Evolutionary conservation across 148 eudicot genomes (phyloP).

Genomic region (Cornus suecica): DNA sequence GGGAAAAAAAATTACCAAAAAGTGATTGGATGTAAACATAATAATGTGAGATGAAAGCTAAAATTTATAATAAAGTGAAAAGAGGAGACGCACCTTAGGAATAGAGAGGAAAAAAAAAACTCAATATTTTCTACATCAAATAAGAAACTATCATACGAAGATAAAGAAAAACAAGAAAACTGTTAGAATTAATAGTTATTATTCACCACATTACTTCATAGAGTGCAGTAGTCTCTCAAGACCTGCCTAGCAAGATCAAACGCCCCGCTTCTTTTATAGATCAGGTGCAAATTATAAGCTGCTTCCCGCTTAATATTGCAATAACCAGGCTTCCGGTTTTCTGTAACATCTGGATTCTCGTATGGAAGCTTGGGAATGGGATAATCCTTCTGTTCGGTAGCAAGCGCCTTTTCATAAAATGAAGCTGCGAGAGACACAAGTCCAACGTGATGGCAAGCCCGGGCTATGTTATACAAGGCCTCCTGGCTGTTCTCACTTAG

Average conservation of each 20-base stretch:
- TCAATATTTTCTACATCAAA: too few relatives aligned
- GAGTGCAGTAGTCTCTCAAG: conserved; percentile 47
- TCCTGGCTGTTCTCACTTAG: conserved; percentile 80
- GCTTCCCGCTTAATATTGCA: conserved; percentile 80
- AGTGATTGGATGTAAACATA: too few relatives aligned
- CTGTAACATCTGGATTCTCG: conserved; percentile 31
- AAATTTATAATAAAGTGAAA: too few relatives aligned
- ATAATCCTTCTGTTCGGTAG: conserved; percentile 45
- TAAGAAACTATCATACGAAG: too few relatives aligned
- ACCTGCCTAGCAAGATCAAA: conserved; percentile 77
- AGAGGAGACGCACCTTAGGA: too few relatives aligned
- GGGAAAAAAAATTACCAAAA: too few relatives aligned
- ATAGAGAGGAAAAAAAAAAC: too few relatives aligned
- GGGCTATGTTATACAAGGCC: conserved; percentile 70
- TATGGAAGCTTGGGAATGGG: conserved; percentile 58
- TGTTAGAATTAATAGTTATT: not conserved
- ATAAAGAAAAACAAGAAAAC: too few relatives aligned
- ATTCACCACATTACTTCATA: conserved; percentile 14
- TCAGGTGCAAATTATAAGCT: conserved; percentile 70
- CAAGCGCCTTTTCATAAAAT: conserved; percentile 77
- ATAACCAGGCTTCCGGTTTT: conserved; percentile 39
- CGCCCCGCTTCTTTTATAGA: conserved; percentile 69
- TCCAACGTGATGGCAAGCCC: conserved; percentile 86
- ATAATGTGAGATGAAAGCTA: too few relatives aligned
- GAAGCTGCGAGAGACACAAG: conserved; percentile 67